Evolutionary conservation across 768 basidiomycete genomes (phyloP).

Genomic region (Leucosporidium yakuticum): DNA sequence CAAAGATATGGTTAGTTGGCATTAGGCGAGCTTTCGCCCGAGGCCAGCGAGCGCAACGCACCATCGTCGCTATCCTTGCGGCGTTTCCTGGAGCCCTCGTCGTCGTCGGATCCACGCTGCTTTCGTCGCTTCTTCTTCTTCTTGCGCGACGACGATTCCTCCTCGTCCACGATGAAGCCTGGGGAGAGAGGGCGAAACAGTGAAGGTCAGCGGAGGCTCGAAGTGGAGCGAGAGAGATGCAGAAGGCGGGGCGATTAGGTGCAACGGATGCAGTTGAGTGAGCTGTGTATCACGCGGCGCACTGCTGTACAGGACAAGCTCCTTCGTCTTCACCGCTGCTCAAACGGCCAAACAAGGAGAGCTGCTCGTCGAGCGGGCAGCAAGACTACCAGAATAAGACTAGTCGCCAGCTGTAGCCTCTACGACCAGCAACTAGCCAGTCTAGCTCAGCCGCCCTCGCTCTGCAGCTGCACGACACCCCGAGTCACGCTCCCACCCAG

Average conservation of each 20-base stretch:
- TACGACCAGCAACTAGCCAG: background rate
- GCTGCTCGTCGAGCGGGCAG: background rate
- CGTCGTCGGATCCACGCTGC: conserved; percentile 2
- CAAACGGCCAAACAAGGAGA: background rate
- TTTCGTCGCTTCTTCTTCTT: conserved; percentile 24
- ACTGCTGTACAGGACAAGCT: background rate
- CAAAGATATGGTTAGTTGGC: background rate
- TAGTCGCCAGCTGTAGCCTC: background rate
- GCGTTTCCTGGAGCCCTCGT: conserved; percentile 11
- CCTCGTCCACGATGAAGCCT: conserved; percentile 36
- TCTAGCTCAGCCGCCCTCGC: background rate
- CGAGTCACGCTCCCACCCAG: too few species aligned
- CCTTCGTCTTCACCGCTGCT: background rate
- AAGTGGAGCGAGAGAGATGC: too few species aligned
- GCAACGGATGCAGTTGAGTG: too few species aligned
- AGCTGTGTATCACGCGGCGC: background rate
- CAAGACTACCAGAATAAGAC: too few species aligned
- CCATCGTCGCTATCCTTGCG: conserved; percentile 24
- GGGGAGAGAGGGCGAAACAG: background rate
- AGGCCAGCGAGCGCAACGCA: background rate
- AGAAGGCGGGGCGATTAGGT: background rate
- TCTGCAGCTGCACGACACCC: background rate
- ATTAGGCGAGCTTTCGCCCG: background rate
- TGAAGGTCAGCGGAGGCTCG: background rate
- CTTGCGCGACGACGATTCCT: conserved; percentile 9